Evolutionary conservation across 139 green algal genomes (phyloP).

Genomic region (Chlorella sorokiniana): DNA sequence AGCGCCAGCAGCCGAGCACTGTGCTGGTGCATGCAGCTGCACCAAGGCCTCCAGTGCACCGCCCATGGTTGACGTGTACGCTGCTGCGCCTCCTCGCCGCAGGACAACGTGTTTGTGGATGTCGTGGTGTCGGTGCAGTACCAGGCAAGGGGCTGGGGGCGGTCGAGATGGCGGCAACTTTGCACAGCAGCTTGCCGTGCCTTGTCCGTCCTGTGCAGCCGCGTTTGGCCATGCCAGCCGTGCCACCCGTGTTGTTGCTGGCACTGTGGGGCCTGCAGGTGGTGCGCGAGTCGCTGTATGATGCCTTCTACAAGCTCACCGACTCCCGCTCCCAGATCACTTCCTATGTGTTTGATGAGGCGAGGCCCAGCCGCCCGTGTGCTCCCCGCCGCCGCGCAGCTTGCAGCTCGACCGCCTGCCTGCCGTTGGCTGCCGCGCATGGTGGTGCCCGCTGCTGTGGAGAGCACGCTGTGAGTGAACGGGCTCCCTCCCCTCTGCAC

Average conservation of each 20-base stretch:
- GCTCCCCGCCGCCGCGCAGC: neutral
- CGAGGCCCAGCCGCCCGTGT: slow-evolving; percentile 10
- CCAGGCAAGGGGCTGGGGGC: slow-evolving; percentile 41
- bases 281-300: slow-evolving; percentile 62
- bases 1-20: too few relatives aligned
- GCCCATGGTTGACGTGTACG: too few relatives aligned
- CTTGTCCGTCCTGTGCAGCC: too few relatives aligned
- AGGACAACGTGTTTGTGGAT: slow-evolving; percentile 71
- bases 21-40: too few relatives aligned
- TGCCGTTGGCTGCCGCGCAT: neutral
- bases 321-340: slow-evolving; percentile 66
- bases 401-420: neutral
- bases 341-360: slow-evolving; percentile 74
- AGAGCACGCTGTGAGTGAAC: too few relatives aligned
- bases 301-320: slow-evolving; percentile 72
- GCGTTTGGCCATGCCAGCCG: too few relatives aligned
- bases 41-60: too few relatives aligned
- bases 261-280: slow-evolving; percentile 33
- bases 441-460: neutral
- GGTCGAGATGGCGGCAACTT: neutral
- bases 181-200: neutral
- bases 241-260: too few relatives aligned
- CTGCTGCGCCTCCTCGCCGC: too few relatives aligned
- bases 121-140: slow-evolving; percentile 85
- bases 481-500: neutral